Evolutionary conservation across 192 early-diverging fungal species (phyloP).

Genomic region (Coemansia sp.): DNA sequence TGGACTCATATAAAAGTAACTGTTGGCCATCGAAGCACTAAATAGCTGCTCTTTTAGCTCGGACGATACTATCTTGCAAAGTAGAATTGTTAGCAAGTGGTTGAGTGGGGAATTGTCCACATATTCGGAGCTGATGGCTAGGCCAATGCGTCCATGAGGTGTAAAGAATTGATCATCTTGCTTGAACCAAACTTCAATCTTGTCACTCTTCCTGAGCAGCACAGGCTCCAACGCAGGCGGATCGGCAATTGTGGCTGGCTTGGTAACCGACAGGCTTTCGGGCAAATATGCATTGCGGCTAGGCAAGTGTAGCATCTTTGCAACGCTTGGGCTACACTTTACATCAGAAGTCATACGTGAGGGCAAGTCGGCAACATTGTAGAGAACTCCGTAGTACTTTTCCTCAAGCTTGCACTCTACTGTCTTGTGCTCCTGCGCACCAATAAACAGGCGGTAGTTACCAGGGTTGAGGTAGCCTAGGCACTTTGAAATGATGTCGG

Average conservation of each 20-base stretch:
- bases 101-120: background rate
- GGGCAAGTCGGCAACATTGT: conserved; percentile 52
- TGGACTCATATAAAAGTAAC: conserved; percentile 65
- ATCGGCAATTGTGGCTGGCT: background rate
- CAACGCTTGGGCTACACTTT: background rate
- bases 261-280: conserved; percentile 27
- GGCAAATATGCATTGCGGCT: conserved; percentile 18
- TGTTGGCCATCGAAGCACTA: conserved; percentile 74
- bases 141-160: conserved; percentile 75
- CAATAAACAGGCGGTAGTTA: conserved; percentile 59
- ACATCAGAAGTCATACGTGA: background rate
- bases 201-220: conserved; percentile 16
- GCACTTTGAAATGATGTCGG: conserved; percentile 61
- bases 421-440: conserved; percentile 33
- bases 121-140: conserved; percentile 47
- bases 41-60: conserved; percentile 77
- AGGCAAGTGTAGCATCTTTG: conserved; percentile 4
- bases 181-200: conserved; percentile 83
- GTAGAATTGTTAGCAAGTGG: background rate
- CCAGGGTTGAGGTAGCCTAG: conserved; percentile 60
- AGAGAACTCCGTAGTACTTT: conserved; percentile 78
- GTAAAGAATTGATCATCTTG: conserved; percentile 87
- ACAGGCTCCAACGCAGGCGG: conserved; percentile 13
- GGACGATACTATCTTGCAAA: background rate
- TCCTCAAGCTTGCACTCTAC: conserved; percentile 57